Conservation (phyloP, 2,329 filamentous ascomycete species). For the Huntiella omanensis region DNA sequence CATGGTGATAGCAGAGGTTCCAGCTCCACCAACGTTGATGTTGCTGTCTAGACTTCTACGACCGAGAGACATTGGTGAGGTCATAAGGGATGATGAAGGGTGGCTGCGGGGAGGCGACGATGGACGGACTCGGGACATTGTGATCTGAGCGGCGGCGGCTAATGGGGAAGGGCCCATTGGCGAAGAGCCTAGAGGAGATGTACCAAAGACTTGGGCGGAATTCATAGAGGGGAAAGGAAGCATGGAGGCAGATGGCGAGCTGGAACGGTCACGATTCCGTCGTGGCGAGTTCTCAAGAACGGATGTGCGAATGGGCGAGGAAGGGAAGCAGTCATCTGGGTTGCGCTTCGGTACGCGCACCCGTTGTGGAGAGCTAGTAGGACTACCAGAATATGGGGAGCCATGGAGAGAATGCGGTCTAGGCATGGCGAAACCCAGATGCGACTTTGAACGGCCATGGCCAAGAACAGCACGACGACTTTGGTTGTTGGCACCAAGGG, state of each 20-base stretch:
- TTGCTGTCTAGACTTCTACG: slow-evolving; percentile 2
- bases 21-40: background rate
- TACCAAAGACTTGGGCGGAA: background rate
- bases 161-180: slow-evolving; percentile 6
- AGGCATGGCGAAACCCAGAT: slow-evolving; percentile 29
- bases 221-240: slow-evolving; percentile 13
- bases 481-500: slow-evolving; percentile 14
- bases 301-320: slow-evolving; percentile 33
- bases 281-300: slow-evolving; percentile 35
- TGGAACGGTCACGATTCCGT: slow-evolving; percentile 28
- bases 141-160: slow-evolving; percentile 11
- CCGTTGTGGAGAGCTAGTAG: slow-evolving; percentile 33
- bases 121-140: slow-evolving; percentile 24
- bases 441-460: slow-evolving; percentile 10
- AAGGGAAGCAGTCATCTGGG: slow-evolving; percentile 38
- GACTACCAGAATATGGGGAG: slow-evolving; percentile 37
- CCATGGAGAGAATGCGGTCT: slow-evolving; percentile 47
- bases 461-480: background rate
- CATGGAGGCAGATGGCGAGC: slow-evolving; percentile 26
- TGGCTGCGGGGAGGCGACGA: slow-evolving; percentile 36
- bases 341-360: slow-evolving; percentile 35
- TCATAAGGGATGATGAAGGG: slow-evolving; percentile 12
- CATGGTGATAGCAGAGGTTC: slow-evolving; percentile 19
- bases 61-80: slow-evolving; percentile 3
- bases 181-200: slow-evolving; percentile 10